Evolutionary conservation across 768 basidiomycete genomes (phyloP), one percentile per base, ranked within the genome.

Genomic region (Botryobasidium botryosum): DNA sequence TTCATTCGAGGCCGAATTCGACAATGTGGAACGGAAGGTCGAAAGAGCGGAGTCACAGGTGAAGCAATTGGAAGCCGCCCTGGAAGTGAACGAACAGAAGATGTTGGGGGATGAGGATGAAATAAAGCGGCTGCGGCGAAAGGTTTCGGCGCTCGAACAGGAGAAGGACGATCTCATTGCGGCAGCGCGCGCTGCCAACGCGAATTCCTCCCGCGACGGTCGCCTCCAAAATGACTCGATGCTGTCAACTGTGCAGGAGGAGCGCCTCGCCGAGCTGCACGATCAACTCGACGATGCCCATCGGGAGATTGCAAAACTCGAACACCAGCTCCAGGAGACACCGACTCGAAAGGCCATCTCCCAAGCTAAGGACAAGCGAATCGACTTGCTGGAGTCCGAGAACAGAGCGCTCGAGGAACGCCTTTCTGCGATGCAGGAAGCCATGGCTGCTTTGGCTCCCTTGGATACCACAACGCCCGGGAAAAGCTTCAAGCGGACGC

Each of bases 331-430:
- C 35, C 69, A 68, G 25, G 78, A 82, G 50, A 83, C 77, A 17
- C 81, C 79, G 13, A 77, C 75, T 44, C 70, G 77, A 10, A 79
- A 77, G 53, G 81, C 85, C 0, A 72, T 88, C 46, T 79, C 82
- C 20, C 74, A 72, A 50, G 79, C 78, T 15, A 79, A 77, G 53
- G 81, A 88, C 36, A 63, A 72, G 24, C 76, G 73, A 57, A 77
- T 90, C 36, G 76, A 80, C 53, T 67, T 75, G 50, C 63, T 92
- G 44, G 79, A 86, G 61, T 69, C 68, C 50, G 78, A 84, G 57
- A 81, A 74, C 53, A 79, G 79, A 38, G 79, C 82, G 40, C 60
- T 91, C 35, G 58, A 77, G 39, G 83, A 83, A 49, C 68, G 82
- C 26, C 69, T 88, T 52, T 71, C 46, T 28, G 51, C 48, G 2